Conservation (phyloP, 2,329 filamentous ascomycete genomes). For the Elsinoe perseae region DNA sequence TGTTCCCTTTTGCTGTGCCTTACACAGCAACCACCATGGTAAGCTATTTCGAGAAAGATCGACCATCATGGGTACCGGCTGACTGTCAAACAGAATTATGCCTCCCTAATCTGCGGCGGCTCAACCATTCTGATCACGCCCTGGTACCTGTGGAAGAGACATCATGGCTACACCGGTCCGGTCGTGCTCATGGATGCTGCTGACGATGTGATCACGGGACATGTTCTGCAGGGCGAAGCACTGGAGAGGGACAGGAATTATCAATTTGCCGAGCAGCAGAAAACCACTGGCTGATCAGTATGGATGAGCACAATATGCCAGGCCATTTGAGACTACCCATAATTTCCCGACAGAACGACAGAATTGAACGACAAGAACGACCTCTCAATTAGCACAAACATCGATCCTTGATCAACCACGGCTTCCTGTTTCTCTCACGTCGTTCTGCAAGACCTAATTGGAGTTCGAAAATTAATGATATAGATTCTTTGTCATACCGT, state of each 20-base stretch:
- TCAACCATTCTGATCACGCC: constrained; percentile 42
- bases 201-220: constrained; percentile 25
- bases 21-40: constrained; percentile 41
- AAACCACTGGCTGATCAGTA: not conserved
- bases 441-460: too few relatives aligned
- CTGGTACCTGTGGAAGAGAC: constrained; percentile 39
- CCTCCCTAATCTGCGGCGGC: constrained; percentile 45
- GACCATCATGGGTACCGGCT: too few relatives aligned
- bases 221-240: constrained; percentile 15
- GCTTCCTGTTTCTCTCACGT: too few relatives aligned
- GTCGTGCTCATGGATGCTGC: constrained; percentile 23
- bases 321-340: too few relatives aligned
- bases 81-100: constrained; percentile 48
- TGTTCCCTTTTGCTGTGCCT: constrained; percentile 44
- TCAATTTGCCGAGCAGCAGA: not conserved
- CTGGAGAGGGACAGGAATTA: constrained; percentile 12
- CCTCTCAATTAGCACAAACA: too few relatives aligned
- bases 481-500: not conserved
- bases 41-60: not conserved
- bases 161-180: constrained; percentile 35
- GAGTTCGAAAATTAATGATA: too few relatives aligned
- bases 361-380: too few relatives aligned
- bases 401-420: too few relatives aligned
- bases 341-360: not conserved
- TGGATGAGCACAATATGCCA: not conserved